phyloP scores from a whole-genome alignment of 305 asterid genomes.

The Rubia peregrina region DNA sequence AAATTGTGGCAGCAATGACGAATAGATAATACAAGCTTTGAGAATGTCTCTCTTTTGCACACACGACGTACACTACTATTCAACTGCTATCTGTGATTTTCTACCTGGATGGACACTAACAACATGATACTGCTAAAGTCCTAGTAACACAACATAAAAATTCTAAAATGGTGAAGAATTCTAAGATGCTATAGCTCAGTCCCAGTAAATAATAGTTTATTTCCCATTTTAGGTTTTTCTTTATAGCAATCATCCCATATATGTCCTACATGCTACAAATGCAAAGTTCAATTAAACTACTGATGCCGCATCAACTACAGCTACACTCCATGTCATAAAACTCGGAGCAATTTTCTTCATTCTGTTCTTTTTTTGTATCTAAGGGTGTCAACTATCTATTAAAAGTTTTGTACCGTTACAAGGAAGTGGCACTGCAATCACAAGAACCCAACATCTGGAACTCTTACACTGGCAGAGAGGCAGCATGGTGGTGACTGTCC shows the following conservation, averaged over 20 bases:
- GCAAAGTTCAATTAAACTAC: neutral
- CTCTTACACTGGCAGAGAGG: neutral
- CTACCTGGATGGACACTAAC: neutral
- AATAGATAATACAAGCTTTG: neutral
- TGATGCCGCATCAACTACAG: neutral
- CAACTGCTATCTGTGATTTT: neutral
- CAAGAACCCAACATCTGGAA: constrained; percentile 1
- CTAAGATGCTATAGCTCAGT: neutral
- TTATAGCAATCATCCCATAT: neutral
- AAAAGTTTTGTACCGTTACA: neutral
- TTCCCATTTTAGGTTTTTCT: neutral
- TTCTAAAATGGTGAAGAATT: too few species aligned
- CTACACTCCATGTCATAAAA: neutral
- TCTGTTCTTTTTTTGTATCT: neutral
- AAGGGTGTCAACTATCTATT: neutral
- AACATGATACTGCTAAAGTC: neutral
- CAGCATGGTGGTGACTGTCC: neutral
- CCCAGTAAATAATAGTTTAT: neutral
- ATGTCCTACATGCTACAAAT: neutral
- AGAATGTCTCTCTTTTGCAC: neutral
- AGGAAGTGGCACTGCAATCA: neutral
- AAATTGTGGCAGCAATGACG: neutral
- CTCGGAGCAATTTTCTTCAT: neutral
- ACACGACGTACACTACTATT: neutral
- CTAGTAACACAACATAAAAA: neutral